Evolutionary conservation across 768 basidiomycete genomes (phyloP), one percentile per base, ranked within the genome.

Genomic region (Boletus vinaceobasis): DNA sequence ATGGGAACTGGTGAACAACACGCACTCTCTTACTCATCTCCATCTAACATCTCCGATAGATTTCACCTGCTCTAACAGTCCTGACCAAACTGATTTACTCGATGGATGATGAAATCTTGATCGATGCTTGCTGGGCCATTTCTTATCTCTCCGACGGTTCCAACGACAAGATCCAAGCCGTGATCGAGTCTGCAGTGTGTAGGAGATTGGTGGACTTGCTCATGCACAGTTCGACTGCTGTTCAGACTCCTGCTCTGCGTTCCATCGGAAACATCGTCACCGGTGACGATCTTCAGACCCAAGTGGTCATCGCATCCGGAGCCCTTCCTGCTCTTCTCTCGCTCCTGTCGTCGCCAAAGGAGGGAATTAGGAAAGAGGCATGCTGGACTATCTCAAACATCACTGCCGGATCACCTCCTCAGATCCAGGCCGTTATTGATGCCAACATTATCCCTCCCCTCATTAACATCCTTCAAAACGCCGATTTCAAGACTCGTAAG

Each of bases 371-470:
- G 66, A 99, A 99, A 78, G 96, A 99, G 73, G 96, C 97, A 26
- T 99, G 97, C 76, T 99, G 97, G 97, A 99, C 97, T 17, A 98
- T 99, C 67, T 97, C 93, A 44, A 99, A 99, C 74, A 82, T 99
- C 69, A 99, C 97, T 44, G 97, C 97, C 36, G 97, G 97, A 43
- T 93, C 90, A 44, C 93, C 97, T 23, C 87, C 88, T 63, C 97
- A 99, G 75, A 99, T 99, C 64, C 96, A 98, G 73, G 79, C 92
- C 49, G 88, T 98, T 65, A 93, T 99, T 61, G 97, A 99, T 64
- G 97, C 97, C 69, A 94, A 98, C 67, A 94, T 99, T 66, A 86
- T 98, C 55, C 96, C 96, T 47, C 96, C 96, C 57, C 86, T 99
- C 59, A 95, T 99, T 79, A 97, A 98, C 77, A 98, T 98, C 65